A percentile compares a stretch with the other conserved stretches of the same genome.
Conservation (phyloP, 1,139 yeast species). For the Saccharomyces hybrid region DNA sequence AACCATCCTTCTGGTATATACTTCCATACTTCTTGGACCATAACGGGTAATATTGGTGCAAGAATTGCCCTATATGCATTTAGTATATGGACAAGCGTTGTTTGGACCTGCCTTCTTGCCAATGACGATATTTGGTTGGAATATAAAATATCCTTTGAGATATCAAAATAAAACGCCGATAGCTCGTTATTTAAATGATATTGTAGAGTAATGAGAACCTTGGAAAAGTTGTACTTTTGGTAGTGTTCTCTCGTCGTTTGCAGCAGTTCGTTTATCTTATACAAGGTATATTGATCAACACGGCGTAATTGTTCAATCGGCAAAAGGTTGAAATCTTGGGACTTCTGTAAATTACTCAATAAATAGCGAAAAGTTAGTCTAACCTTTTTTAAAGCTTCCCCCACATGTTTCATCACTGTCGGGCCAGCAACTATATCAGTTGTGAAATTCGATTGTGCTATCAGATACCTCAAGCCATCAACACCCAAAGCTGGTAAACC, state of each 20-base stretch:
- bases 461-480: slow-evolving; percentile 88
- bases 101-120: slow-evolving; percentile 61
- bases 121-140: slow-evolving; percentile 48
- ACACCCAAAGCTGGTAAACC: slow-evolving; percentile 69
- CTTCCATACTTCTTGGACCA: slow-evolving; percentile 86
- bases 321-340: slow-evolving; percentile 26
- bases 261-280: slow-evolving; percentile 47
- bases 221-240: slow-evolving; percentile 55
- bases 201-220: slow-evolving; percentile 54
- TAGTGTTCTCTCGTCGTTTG: slow-evolving; percentile 41
- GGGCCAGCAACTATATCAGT: slow-evolving; percentile 73
- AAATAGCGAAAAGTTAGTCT: slow-evolving; percentile 75
- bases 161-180: slow-evolving; percentile 80
- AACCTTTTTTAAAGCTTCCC: slow-evolving; percentile 72
- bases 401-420: slow-evolving; percentile 64
- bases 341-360: slow-evolving; percentile 58
- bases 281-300: slow-evolving; percentile 60
- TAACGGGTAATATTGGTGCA: slow-evolving; percentile 75
- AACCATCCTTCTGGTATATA: slow-evolving; percentile 29
- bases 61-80: slow-evolving; percentile 56
- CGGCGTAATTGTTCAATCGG: slow-evolving; percentile 37
- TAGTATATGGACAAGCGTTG: slow-evolving; percentile 58
- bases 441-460: slow-evolving; percentile 81
- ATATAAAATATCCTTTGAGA: slow-evolving; percentile 78
- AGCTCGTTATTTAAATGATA: slow-evolving; percentile 67